Conservation (phyloP, 805 yeast species). For the Ascoidea rubescens region DNA sequence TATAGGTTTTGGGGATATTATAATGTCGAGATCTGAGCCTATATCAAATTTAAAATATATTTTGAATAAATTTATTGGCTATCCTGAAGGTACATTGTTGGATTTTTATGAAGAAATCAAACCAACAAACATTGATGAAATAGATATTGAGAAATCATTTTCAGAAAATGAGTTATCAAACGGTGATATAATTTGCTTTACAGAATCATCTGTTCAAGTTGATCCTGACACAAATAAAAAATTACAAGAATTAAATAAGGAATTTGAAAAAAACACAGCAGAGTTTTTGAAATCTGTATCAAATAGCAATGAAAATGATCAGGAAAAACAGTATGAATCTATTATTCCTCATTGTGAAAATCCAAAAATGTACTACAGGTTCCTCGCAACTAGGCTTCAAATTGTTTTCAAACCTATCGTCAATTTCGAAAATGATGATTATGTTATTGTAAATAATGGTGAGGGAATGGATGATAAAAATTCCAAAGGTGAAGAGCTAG, state of each 20-base stretch:
- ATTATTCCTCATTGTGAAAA: conserved; percentile 21
- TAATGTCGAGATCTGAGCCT: conserved; percentile 33
- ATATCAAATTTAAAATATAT: conserved; percentile 27
- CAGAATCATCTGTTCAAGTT: conserved; percentile 11
- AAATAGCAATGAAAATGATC: neutral
- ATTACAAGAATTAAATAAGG: neutral
- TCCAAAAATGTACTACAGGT: conserved; percentile 35
- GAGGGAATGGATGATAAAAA: conserved; percentile 9
- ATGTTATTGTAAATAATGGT: conserved; percentile 25
- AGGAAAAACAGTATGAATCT: neutral
- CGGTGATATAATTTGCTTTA: conserved; percentile 50
- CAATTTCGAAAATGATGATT: conserved; percentile 33
- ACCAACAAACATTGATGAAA: conserved; percentile 32
- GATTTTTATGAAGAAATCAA: conserved; percentile 48
- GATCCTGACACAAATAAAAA: conserved; percentile 4
- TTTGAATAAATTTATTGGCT: conserved; percentile 27
- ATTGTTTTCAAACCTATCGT: conserved; percentile 33
- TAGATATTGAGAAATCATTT: conserved; percentile 28
- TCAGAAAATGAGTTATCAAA: conserved; percentile 43
- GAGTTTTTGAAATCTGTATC: neutral
- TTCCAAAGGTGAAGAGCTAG: conserved; percentile 10
- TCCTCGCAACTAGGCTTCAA: conserved; percentile 45
- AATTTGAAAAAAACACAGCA: conserved; percentile 6
- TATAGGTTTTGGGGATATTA: conserved; percentile 51
- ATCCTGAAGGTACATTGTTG: conserved; percentile 19